Evolutionary conservation across 1,284 basidiomycete genomes (phyloP).

Genomic region (Leccinum pallidistipes): DNA sequence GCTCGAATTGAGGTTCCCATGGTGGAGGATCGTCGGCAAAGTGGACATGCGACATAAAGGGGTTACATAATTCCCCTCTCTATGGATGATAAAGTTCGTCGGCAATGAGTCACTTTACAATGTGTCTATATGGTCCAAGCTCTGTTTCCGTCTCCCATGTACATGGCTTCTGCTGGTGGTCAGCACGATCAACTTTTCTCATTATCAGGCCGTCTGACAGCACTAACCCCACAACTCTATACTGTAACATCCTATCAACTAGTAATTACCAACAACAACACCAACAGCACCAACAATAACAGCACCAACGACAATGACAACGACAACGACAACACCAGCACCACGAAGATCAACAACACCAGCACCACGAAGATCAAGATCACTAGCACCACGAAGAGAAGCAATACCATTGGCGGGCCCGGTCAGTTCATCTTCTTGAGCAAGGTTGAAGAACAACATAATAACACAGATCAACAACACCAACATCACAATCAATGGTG

Average conservation of each 20-base stretch:
- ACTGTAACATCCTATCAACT: neutral
- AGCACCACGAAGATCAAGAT: neutral
- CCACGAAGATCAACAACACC: no score
- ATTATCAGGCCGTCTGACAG: no score
- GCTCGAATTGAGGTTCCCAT: conserved; percentile 32
- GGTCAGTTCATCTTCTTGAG: neutral
- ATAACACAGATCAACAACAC: conserved; percentile 47
- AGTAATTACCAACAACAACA: neutral
- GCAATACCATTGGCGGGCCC: neutral
- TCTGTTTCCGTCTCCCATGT: no score
- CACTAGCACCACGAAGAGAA: neutral
- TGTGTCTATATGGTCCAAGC: no score
- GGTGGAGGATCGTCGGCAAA: conserved; percentile 22
- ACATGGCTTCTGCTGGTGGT: no score
- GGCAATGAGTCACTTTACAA: no score
- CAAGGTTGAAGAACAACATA: neutral
- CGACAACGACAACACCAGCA: neutral
- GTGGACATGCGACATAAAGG: neutral
- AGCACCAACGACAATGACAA: neutral
- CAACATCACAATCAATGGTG: conserved; percentile 15
- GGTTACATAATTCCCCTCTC: neutral
- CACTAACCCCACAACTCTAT: no score
- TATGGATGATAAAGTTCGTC: no score
- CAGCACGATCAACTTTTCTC: no score
- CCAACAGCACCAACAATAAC: neutral